phyloP scores from a whole-genome alignment of 805 yeast species.

The Starmerella kuoi region DNA sequence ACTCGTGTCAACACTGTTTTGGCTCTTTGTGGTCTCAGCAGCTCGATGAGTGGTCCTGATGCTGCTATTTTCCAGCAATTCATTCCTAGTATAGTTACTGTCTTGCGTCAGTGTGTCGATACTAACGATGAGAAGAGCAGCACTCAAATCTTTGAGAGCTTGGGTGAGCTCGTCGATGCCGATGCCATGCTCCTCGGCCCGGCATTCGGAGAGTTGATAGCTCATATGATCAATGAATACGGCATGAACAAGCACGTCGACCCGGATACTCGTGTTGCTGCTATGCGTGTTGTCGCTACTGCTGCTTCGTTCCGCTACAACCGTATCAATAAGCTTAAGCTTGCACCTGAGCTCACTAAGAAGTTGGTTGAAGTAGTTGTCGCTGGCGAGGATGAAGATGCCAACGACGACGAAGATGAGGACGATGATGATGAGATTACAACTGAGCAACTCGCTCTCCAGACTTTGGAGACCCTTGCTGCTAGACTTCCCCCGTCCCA shows the following conservation, averaged over 20 bases:
- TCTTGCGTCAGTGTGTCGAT: constrained; percentile 59
- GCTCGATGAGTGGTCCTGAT: constrained; percentile 38
- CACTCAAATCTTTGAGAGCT: constrained; percentile 66
- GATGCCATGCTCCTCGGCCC: constrained; percentile 74
- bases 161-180: constrained; percentile 63
- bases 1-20: constrained; percentile 74
- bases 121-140: constrained; percentile 62
- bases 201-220: constrained; percentile 52
- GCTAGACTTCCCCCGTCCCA: constrained; percentile 85
- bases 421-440: constrained; percentile 86
- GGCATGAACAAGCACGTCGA: constrained; percentile 53
- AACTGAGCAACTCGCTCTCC: constrained; percentile 64
- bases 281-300: constrained; percentile 71
- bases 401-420: constrained; percentile 71
- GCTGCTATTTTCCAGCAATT: constrained; percentile 41
- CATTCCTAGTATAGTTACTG: constrained; percentile 71
- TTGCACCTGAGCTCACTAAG: constrained; percentile 69
- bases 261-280: constrained; percentile 71
- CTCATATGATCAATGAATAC: constrained; percentile 57
- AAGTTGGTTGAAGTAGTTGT: constrained; percentile 66
- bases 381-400: constrained; percentile 64
- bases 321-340: constrained; percentile 63
- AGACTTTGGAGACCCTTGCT: constrained; percentile 67
- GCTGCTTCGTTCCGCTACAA: constrained; percentile 69
- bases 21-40: constrained; percentile 67